Conservation (phyloP, 768 basidiomycete genomes). For the Stropharia rugosoannulata region DNA sequence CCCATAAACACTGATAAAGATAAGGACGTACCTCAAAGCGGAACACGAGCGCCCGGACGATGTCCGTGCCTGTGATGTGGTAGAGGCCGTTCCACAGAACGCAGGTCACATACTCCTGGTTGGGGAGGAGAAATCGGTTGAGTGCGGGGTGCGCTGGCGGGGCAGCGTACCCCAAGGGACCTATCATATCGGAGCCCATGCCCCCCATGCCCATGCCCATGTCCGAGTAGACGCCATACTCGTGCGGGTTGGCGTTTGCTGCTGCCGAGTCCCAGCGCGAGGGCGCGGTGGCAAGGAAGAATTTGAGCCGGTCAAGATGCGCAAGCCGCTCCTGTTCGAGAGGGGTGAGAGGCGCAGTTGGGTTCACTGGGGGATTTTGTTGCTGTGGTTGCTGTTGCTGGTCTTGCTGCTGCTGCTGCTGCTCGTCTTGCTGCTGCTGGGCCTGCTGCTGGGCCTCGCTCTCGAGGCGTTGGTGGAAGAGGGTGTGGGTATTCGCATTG, state of each 20-base stretch:
- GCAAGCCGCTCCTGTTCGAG: constrained; percentile 69
- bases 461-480: constrained; percentile 34
- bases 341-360: constrained; percentile 49
- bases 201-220: constrained; percentile 12
- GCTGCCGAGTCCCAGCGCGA: constrained; percentile 60
- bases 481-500: constrained; percentile 44
- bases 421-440: not conserved
- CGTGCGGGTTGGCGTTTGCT: constrained; percentile 15
- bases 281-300: constrained; percentile 85
- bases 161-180: constrained; percentile 24
- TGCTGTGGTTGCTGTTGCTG: constrained; percentile 8
- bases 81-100: constrained; percentile 91
- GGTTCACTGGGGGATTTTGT: constrained; percentile 16
- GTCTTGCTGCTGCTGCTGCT: not conserved
- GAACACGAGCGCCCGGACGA: constrained; percentile 93
- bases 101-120: constrained; percentile 86
- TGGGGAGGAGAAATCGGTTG: constrained; percentile 85
- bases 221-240: constrained; percentile 6
- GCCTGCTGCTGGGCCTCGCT: not conserved
- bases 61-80: constrained; percentile 96
- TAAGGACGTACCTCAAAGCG: constrained; percentile 70
- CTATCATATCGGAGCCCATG: not conserved
- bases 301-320: constrained; percentile 83
- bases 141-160: constrained; percentile 72
- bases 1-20: not conserved